Evolutionary conservation across 257 asterid species (phyloP), one percentile per base, ranked within the genome.

Genomic region (Echium plantagineum): DNA sequence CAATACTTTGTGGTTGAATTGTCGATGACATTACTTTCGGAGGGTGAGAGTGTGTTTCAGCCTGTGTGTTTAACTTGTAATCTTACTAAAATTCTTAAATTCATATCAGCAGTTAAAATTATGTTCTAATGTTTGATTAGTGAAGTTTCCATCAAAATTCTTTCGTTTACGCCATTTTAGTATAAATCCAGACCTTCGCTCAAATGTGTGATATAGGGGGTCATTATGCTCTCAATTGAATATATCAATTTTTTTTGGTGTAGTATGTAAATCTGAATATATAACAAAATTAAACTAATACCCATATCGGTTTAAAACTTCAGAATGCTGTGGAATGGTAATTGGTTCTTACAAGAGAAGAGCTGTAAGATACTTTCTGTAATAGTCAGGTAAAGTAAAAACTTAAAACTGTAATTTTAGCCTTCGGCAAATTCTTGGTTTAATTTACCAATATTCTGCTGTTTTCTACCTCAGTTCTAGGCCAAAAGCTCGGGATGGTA

Each of bases 331-430:
- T 81, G 82, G 91, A 81, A 82, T 77, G 94, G 95, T 72, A 90
- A 79, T 73, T 90, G 98, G 98, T 90, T 90, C 77, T 66, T 82
- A 53, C 94, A 90, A 77, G 98, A 87, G 83, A 85, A 87, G 75
- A 87, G 96, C 85, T 87, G 95, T 66, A 87, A 80, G 84, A 83
- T 90, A 77, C 94, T 90, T 63, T 78, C 97, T 62, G 69, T 83
- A 74, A 77, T 89, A 56, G 89, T 71, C 66, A 89, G 96, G 95
- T 89, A 75, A 21, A 72, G 57, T 54, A 55, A 20, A 16, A 52
- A 38, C 2, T 32, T n/a, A 42, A n/a, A 16, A 5, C 19, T 21
- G 52, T 60, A 58, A 20, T 3, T 53, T 52, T 63, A 52, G 51
- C 26, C 52, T 66, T 51, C 54, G 62, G 51, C 30, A 63, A 64